Evolutionary conservation across 345 rosid genomes (phyloP), one percentile per base, ranked within the genome.

Genomic region (Turnera subulata): DNA sequence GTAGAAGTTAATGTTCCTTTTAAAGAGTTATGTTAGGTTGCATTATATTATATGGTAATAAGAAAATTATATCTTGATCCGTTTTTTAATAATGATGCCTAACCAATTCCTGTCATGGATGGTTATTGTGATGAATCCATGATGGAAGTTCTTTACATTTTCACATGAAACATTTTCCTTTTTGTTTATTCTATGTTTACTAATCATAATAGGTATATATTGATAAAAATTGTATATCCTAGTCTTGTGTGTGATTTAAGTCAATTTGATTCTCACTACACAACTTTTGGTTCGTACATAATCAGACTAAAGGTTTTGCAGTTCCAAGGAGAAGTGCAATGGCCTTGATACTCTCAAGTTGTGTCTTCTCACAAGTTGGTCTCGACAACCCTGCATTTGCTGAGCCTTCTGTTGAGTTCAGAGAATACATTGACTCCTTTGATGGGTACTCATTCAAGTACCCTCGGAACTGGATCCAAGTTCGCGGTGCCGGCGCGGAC

Each of bases 401-500:
- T 58, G 74, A 70, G 55, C 72, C 72, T 0, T 72, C 80, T 29
- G 68, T 77, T 25, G 84, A 69, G 23, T 80, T 86, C 64, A 69
- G 88, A 66, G 98, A 92, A 63, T 82, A 84, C 75, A 83, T 89
- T 0, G 98, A 92, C 55, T 78, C 82, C 17, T 92, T 92, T 55
- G 96, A 92, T 75, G 96, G 96, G 16, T 89, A 92, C 66, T 83
- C 98, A 0, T 83, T 92, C 73, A 76, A 78, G 71, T 92, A 89
- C 72, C 98, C 96, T 43, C 75, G 75, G 63, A 89, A 82, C 55
- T 86, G 98, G 98, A 82, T 86, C 53, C 96, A 83, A 66, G 96
- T 89, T 20, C 77, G 85, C 59, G 98, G 95, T 21, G 89, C 95
- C 0, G 98, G 96, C 8, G 98, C 98, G 1, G 96, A 92, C 46